Conservation (phyloP, 2,329 filamentous ascomycete genomes). For the Talaromyces verruculosus region DNA sequence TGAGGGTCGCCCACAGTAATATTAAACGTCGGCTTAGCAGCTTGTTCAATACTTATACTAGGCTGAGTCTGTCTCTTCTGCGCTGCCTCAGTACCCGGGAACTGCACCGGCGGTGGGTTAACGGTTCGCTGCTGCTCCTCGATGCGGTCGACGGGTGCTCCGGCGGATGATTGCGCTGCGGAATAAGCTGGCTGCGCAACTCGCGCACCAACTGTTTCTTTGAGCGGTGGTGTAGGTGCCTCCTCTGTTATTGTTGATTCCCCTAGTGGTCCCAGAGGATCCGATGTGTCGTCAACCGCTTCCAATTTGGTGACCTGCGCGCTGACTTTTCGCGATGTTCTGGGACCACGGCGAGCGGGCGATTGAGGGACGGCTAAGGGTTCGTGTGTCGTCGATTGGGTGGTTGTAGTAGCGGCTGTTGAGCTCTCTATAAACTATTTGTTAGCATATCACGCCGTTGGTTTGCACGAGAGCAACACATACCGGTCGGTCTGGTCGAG, state of each 20-base stretch:
- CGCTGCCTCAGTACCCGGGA: conserved; percentile 41
- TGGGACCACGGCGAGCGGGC: conserved; percentile 51
- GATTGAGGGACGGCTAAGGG: conserved; percentile 48
- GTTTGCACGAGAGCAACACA: conserved; percentile 6
- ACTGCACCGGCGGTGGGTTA: conserved; percentile 61
- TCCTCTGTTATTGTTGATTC: conserved; percentile 51
- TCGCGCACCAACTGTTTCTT: conserved; percentile 51
- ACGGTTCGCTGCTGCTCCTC: conserved; percentile 67
- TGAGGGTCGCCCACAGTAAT: conserved; percentile 95
- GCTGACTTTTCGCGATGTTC: conserved; percentile 58
- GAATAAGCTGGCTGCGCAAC: conserved; percentile 40
- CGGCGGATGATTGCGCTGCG: conserved; percentile 49
- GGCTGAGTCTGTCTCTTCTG: conserved; percentile 61
- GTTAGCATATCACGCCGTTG: conserved; percentile 16
- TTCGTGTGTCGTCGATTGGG: conserved; percentile 36
- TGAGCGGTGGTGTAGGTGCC: conserved; percentile 60
- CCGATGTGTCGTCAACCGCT: conserved; percentile 61
- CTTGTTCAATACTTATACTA: conserved; percentile 88
- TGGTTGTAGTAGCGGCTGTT: conserved; percentile 29
- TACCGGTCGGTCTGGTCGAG: conserved; percentile 35
- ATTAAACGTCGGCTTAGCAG: conserved; percentile 84
- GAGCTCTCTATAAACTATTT: conserved; percentile 23
- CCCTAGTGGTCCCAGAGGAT: conserved; percentile 62
- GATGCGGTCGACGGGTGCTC: conserved; percentile 66
- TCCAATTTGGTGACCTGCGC: conserved; percentile 63